Base-by-base conservation (phyloP, 2,329 filamentous ascomycete genomes). In the Pseudogymnoascus sp. region DNA sequence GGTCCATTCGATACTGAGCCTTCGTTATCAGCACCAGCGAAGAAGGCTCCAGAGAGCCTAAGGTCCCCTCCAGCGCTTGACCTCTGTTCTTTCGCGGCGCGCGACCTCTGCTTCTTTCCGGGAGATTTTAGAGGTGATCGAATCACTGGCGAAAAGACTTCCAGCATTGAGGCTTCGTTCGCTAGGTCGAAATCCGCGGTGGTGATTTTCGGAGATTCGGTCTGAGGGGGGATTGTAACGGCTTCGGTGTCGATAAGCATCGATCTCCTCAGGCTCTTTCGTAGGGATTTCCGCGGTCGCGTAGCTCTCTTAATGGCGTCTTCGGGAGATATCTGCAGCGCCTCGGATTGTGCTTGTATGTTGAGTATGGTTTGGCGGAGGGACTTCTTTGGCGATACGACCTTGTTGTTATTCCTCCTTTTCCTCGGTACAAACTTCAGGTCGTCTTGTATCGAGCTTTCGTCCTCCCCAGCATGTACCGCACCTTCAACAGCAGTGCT, bases 321-420 rank as follows among this genome's bases (percentile, higher is more conserved):
- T 46, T 61, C 14, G 14, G 25, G 49, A 2, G 25, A 56, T 56
- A 56, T 56, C 11, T 56, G 49, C 5, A 60, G 23, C 18, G 16
- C 16, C 12, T 60, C 34, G 59, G 16, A 12, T 16, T 62, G 40
- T 34, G 31, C 42, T 21, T 63, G 60, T n/a, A 49, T 42, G 28
- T 49, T 40, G 21, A 65, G 59, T 42, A 66, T 38, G 11, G 64
- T 62, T 46, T 67, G 67, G 37, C 66, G 64, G 60, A 66, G 40
- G 7, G 66, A 60, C 64, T 72, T 74, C 65, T 67, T 68, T 8
- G 72, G 72, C 28, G 72, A 72, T 62, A 73, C 68, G 59, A 72
- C 62, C 65, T 68, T 67, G 65, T 73, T 69, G 3, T 68, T 63
- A 68, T 72, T 73, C 59, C 70, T 74, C 46, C 72, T 66, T 65